These are phyloP conservation scores for Tarenaya hassleriana DNA, from an alignment of 345 rosid genomes.

Conservation along the genomic window DNA sequence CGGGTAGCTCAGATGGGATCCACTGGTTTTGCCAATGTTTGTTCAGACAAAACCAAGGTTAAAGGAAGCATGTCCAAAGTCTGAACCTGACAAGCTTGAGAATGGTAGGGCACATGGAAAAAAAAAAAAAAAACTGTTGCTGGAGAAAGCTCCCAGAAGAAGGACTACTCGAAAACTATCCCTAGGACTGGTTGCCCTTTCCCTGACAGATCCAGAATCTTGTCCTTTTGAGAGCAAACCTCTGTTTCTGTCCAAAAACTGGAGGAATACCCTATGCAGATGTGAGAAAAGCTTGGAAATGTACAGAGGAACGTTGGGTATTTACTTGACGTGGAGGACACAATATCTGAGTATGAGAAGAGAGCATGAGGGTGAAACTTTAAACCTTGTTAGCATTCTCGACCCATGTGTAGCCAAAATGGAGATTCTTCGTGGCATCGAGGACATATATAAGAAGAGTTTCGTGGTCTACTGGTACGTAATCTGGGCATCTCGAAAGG, in stretches of 20 bases:
- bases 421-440: slow-evolving; percentile 81
- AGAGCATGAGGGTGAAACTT: slow-evolving; percentile 70
- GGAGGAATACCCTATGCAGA: slow-evolving; percentile 81
- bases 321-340: slow-evolving; percentile 73
- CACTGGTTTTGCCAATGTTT: slow-evolving; percentile 24
- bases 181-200: slow-evolving; percentile 35
- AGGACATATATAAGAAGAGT: slow-evolving; percentile 74
- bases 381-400: slow-evolving; percentile 54
- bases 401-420: slow-evolving; percentile 91
- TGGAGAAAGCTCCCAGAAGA: slow-evolving; percentile 48
- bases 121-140: slow-evolving; percentile 20
- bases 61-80: slow-evolving; percentile 32
- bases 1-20: slow-evolving; percentile 40
- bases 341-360: slow-evolving; percentile 83
- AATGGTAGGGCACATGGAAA: slow-evolving; percentile 26
- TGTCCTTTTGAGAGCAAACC: slow-evolving; percentile 41
- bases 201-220: slow-evolving; percentile 25
- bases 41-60: slow-evolving; percentile 48
- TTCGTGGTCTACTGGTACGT: slow-evolving; percentile 64
- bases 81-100: slow-evolving; percentile 38
- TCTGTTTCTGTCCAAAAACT: slow-evolving; percentile 69
- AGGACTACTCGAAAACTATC: slow-evolving; percentile 17
- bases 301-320: slow-evolving; percentile 58
- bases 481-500: neutral
- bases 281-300: slow-evolving; percentile 64